Evolutionary conservation across 768 basidiomycete genomes (phyloP).

Genomic region (Fomitopsis serialis): DNA sequence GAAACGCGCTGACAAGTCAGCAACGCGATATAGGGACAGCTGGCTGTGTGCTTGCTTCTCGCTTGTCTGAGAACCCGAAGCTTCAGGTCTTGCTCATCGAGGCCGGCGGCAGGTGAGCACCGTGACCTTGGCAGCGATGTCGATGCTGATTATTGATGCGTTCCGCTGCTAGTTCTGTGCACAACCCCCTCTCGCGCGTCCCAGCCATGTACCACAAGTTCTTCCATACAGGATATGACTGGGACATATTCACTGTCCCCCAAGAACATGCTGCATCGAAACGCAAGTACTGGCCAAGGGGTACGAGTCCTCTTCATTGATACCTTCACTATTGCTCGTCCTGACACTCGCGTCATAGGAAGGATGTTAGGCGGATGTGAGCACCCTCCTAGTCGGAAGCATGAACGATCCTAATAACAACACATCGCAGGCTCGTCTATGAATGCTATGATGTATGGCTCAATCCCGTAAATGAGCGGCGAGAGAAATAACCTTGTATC

Average conservation of each 20-base stretch:
- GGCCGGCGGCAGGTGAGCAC: constrained; percentile 50
- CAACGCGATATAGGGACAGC: constrained; percentile 39
- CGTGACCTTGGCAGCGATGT: too few relatives aligned
- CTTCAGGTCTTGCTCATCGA: constrained; percentile 56
- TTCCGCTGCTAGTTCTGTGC: constrained; percentile 4
- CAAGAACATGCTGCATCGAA: constrained; percentile 44
- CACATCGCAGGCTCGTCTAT: constrained; percentile 46
- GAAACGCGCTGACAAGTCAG: background rate
- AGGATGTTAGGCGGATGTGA: constrained; percentile 72
- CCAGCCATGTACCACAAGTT: constrained; percentile 22
- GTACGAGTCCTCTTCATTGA: too few relatives aligned
- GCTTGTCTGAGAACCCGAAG: constrained; percentile 50
- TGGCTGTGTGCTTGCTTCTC: constrained; percentile 55
- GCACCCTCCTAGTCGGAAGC: constrained; percentile 13
- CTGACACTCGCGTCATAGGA: constrained; percentile 21
- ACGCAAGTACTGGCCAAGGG: constrained; percentile 55
- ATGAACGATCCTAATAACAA: too few relatives aligned
- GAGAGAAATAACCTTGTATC: too few relatives aligned
- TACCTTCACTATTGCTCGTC: too few relatives aligned
- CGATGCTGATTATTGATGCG: too few relatives aligned
- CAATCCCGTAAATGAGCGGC: too few relatives aligned
- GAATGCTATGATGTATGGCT: constrained; percentile 45
- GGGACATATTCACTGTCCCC: constrained; percentile 50
- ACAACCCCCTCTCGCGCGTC: constrained; percentile 14
- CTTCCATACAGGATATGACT: constrained; percentile 45